Evolutionary conservation across 805 yeast species (phyloP).

Genomic region (Ascoidea rubescens): DNA sequence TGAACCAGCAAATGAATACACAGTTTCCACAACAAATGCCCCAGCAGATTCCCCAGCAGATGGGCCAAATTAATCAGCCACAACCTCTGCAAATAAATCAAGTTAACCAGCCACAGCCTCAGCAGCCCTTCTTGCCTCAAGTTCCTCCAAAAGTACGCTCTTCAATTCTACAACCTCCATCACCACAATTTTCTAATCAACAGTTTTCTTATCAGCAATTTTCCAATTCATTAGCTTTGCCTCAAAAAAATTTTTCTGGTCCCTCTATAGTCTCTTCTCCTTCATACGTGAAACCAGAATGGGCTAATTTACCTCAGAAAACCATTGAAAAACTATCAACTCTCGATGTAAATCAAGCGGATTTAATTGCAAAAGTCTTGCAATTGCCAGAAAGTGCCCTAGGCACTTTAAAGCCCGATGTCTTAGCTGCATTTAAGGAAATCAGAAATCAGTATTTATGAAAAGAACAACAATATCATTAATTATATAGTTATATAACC

Average conservation of each 20-base stretch:
- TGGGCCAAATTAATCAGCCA: too few relatives aligned
- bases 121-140: not conserved
- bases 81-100: not conserved
- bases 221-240: too few relatives aligned
- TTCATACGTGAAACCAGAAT: not conserved
- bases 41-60: too few relatives aligned
- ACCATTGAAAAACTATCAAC: not conserved
- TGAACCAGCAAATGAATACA: too few relatives aligned
- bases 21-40: too few relatives aligned
- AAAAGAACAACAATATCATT: too few relatives aligned
- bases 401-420: not conserved
- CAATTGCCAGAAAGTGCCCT: not conserved
- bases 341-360: not conserved
- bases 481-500: too few relatives aligned
- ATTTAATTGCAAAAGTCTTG: not conserved
- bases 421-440: not conserved
- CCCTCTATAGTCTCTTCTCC: too few relatives aligned
- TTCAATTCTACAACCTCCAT: not conserved
- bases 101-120: not conserved
- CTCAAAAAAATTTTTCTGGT: too few relatives aligned
- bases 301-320: not conserved
- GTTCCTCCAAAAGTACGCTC: not conserved
- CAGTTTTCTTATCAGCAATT: not conserved
- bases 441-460: not conserved
- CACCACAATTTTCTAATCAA: not conserved